phyloP scores from a whole-genome alignment of 106 monocot species.

The Dioscorea zingiberensis region DNA sequence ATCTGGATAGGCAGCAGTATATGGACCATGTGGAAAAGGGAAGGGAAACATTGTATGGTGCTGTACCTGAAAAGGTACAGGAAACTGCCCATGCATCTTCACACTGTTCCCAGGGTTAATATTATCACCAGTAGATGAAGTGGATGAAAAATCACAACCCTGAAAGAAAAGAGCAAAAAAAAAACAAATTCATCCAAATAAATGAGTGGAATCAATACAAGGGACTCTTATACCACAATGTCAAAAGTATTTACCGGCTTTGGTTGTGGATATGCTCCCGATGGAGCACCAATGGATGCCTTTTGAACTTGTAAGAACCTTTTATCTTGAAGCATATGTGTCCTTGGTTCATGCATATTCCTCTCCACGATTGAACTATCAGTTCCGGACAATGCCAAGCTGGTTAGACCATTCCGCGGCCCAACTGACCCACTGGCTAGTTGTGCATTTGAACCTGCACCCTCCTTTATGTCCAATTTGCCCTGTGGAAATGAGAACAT shows the following conservation, averaged over 20 bases:
- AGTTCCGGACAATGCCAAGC: not conserved
- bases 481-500: not conserved
- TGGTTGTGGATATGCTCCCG: conserved; percentile 11
- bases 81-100: conserved; percentile 10
- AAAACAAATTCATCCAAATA: not conserved
- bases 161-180: conserved; percentile 6
- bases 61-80: conserved; percentile 12
- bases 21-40: conserved; percentile 15
- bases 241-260: conserved; percentile 18
- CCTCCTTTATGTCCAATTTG: conserved; percentile 3
- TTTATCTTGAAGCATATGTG: conserved; percentile 2
- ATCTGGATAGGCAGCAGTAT: conserved; percentile 18
- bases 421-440: not conserved
- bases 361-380: conserved; percentile 2
- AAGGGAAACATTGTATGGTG: conserved; percentile 17
- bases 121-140: conserved; percentile 4
- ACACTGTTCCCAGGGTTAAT: conserved; percentile 13
- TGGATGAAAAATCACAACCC: conserved; percentile 23
- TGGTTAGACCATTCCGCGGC: conserved; percentile 7
- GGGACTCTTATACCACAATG: not conserved
- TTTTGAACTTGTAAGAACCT: conserved; percentile 12
- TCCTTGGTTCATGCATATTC: conserved; percentile 13
- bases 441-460: not conserved
- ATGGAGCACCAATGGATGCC: not conserved
- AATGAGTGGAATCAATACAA: not conserved